Percentiles rank a stretch among this genome's conserved stretches.
Evolutionary conservation across 2,329 filamentous ascomycete genomes (phyloP).

Genomic region (Cytospora paraplurivora): DNA sequence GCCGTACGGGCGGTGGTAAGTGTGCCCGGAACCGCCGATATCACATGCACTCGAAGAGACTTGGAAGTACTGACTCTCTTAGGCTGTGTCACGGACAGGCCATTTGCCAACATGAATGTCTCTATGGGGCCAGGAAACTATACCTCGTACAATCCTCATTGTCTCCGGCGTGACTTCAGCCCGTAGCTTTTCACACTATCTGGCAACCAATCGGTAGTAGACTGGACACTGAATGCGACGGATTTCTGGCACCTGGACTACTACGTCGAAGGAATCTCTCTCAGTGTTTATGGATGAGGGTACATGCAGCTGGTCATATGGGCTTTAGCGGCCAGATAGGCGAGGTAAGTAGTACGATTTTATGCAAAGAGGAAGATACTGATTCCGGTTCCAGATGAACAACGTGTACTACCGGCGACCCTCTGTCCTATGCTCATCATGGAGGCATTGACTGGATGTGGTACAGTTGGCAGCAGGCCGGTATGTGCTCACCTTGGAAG

Average conservation of each 20-base stretch:
- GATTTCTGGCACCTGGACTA: conserved; percentile 29
- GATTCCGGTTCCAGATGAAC: conserved; percentile 22
- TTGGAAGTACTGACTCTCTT: neutral
- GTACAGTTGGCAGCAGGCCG: conserved; percentile 33
- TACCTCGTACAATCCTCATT: no score
- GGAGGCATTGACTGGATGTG: conserved; percentile 34
- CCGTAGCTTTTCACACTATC: conserved; percentile 25
- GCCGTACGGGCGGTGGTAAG: conserved; percentile 34
- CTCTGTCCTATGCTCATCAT: conserved; percentile 41
- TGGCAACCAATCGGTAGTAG: conserved; percentile 25
- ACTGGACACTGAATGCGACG: conserved; percentile 18
- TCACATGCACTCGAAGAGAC: no score
- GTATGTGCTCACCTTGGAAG: neutral
- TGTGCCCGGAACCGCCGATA: no score
- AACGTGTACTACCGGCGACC: conserved; percentile 36
- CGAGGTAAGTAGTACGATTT: conserved; percentile 17
- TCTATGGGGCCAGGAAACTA: conserved; percentile 26
- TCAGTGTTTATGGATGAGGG: conserved; percentile 25
- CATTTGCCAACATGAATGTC: conserved; percentile 39
- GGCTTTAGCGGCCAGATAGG: conserved; percentile 33
- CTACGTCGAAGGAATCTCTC: conserved; percentile 26
- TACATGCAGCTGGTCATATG: conserved; percentile 33
- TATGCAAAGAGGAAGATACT: neutral
- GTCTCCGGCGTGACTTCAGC: no score
- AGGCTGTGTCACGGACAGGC: conserved; percentile 38